Evolutionary conservation across 208 protist genomes (phyloP).

Genomic region (Angomonas deanei): DNA sequence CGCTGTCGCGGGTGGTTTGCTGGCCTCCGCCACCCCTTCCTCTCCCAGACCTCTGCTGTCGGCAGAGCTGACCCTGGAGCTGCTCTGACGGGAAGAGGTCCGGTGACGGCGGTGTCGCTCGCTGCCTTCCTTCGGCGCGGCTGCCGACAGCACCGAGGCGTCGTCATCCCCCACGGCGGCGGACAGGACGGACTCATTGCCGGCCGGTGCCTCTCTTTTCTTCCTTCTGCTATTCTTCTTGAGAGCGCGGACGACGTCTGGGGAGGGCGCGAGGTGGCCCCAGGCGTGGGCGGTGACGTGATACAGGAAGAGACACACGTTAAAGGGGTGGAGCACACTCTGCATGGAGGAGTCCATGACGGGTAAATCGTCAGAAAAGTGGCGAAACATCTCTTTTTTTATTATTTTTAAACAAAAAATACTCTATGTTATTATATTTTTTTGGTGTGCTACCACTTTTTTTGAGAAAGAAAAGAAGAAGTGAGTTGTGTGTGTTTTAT

Average conservation of each 20-base stretch:
- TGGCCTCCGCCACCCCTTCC: background rate
- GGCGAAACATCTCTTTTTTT: background rate
- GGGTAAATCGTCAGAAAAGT: slow-evolving; percentile 11
- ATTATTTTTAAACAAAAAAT: background rate
- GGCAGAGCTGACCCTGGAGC: background rate
- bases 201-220: background rate
- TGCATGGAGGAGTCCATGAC: slow-evolving; percentile 17
- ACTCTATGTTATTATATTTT: background rate
- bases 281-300: slow-evolving; percentile 36
- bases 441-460: background rate
- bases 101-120: background rate
- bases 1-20: too few relatives aligned
- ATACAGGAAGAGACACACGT: slow-evolving; percentile 26
- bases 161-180: background rate
- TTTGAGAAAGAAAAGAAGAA: background rate
- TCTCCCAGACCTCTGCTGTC: slow-evolving; percentile 1
- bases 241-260: slow-evolving; percentile 5
- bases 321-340: slow-evolving; percentile 51
- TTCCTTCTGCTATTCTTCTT: background rate
- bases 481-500: background rate
- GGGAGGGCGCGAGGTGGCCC: slow-evolving; percentile 35
- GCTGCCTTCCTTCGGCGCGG: background rate
- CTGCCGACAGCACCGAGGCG: background rate
- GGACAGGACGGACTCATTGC: background rate
- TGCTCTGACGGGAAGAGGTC: background rate